Evolutionary conservation across 768 basidiomycete species (phyloP).

Genomic region (Strobilomyces dryophilus): DNA sequence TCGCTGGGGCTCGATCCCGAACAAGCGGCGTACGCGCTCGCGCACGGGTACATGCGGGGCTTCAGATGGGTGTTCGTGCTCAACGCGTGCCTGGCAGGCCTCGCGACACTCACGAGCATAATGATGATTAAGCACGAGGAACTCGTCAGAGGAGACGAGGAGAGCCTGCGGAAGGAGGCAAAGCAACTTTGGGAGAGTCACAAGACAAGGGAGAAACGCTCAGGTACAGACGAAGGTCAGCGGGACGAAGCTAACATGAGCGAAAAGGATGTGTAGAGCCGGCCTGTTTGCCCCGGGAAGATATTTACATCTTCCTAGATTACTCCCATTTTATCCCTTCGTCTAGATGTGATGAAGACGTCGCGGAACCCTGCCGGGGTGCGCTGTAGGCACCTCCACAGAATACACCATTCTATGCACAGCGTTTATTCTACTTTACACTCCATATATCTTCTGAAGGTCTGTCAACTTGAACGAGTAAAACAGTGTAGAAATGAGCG

Average conservation of each 20-base stretch:
- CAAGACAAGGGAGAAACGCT: neutral
- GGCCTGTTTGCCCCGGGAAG: too few species aligned
- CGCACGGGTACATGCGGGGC: neutral
- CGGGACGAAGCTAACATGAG: neutral
- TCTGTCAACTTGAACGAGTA: too few species aligned
- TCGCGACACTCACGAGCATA: neutral
- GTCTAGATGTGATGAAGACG: too few species aligned
- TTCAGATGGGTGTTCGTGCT: neutral
- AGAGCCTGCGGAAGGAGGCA: neutral
- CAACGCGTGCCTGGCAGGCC: neutral
- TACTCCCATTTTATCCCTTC: too few species aligned
- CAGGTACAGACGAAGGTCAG: neutral
- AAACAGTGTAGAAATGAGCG: too few species aligned
- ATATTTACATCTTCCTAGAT: too few species aligned
- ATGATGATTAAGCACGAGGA: conserved; percentile 3
- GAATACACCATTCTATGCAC: too few species aligned
- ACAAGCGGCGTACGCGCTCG: neutral
- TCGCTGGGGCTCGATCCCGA: neutral
- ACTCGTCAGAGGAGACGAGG: neutral
- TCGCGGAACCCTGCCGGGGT: too few species aligned
- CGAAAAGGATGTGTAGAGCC: too few species aligned
- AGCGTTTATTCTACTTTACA: too few species aligned
- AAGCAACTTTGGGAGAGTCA: neutral
- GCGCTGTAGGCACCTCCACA: too few species aligned
- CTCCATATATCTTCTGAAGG: too few species aligned